phyloP scores from a whole-genome alignment of 345 rosid genomes.

The Sisymbrium irio region DNA sequence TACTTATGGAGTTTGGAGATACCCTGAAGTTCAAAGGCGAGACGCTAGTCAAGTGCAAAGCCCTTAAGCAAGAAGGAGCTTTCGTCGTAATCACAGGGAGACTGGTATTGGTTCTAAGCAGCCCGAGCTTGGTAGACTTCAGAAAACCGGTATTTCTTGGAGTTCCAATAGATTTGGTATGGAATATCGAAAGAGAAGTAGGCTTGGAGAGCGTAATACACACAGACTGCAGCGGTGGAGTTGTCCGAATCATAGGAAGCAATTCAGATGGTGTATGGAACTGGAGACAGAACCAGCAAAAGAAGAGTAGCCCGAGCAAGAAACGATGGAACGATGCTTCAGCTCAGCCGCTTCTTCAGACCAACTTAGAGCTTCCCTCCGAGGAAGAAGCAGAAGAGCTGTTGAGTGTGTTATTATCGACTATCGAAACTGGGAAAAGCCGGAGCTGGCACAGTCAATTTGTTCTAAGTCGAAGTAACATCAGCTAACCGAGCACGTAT shows the following conservation, averaged over 20 bases:
- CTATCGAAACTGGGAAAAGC: slow-evolving; percentile 62
- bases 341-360: slow-evolving; percentile 69
- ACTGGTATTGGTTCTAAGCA: slow-evolving; percentile 57
- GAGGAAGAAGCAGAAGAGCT: slow-evolving; percentile 52
- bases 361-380: slow-evolving; percentile 60
- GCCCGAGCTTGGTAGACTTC: slow-evolving; percentile 60
- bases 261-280: slow-evolving; percentile 56
- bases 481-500: slow-evolving; percentile 12
- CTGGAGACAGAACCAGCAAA: slow-evolving; percentile 54
- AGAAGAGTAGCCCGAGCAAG: slow-evolving; percentile 46
- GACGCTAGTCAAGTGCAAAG: slow-evolving; percentile 58
- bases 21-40: slow-evolving; percentile 62
- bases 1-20: slow-evolving; percentile 64
- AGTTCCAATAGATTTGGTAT: slow-evolving; percentile 57
- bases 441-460: slow-evolving; percentile 49
- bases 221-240: slow-evolving; percentile 45
- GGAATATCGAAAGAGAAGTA: slow-evolving; percentile 73
- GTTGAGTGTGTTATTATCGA: slow-evolving; percentile 48
- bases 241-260: slow-evolving; percentile 78
- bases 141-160: slow-evolving; percentile 69
- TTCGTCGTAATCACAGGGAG: slow-evolving; percentile 64
- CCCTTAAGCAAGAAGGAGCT: slow-evolving; percentile 69
- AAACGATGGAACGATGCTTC: slow-evolving; percentile 53
- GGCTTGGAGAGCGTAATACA: slow-evolving; percentile 75
- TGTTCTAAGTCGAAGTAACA: slow-evolving; percentile 54